Evolutionary conservation across 1,284 basidiomycete genomes (phyloP), one percentile per base, ranked within the genome.

Genomic region (Ustanciosporium gigantosporum): DNA sequence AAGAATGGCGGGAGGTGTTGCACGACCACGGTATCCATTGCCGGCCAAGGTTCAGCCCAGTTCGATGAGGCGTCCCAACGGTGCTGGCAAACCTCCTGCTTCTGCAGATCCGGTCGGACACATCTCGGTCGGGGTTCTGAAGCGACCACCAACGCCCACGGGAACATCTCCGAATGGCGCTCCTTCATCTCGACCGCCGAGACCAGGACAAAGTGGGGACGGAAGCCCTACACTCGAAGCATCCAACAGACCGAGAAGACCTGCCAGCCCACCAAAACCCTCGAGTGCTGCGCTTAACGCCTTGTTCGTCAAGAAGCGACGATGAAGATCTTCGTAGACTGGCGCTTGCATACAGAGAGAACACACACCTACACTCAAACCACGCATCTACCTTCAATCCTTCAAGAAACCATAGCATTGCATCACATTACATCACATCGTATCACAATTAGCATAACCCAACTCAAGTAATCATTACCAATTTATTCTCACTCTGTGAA

Each of bases 221-320:
- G n/a, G n/a, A n/a, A n/a, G n/a, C n/a, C n/a, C n/a, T n/a, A n/a
- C n/a, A n/a, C n/a, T n/a, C n/a, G n/a, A n/a, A n/a, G n/a, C n/a
- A n/a, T n/a, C n/a, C n/a, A n/a, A n/a, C n/a, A n/a, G n/a, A n/a
- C n/a, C n/a, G n/a, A n/a, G n/a, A n/a, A n/a, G n/a, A n/a, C 11
- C 27, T 9, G 47, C 48, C 5, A 62, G 60, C 20, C 53, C 60
- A 5, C 53, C 60, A 1, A 59, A 65, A 19, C 61, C 61, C 8
- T 65, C 61, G 19, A 55, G 40, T 24, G 61, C 61, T 4, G 56
- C 61, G 3, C 56, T 65, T 32, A 52, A 65, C 17, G 55, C 61
- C 7, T 23, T 65, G 20, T 65, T 65, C 16, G 61, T 65, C 41
- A 59, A 59, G 47, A 65, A 59, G 47, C 55, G 61, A 23, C 47